Base-by-base conservation (phyloP, 352 stramenopile genomes). In the Pythium pyrilobum region DNA sequence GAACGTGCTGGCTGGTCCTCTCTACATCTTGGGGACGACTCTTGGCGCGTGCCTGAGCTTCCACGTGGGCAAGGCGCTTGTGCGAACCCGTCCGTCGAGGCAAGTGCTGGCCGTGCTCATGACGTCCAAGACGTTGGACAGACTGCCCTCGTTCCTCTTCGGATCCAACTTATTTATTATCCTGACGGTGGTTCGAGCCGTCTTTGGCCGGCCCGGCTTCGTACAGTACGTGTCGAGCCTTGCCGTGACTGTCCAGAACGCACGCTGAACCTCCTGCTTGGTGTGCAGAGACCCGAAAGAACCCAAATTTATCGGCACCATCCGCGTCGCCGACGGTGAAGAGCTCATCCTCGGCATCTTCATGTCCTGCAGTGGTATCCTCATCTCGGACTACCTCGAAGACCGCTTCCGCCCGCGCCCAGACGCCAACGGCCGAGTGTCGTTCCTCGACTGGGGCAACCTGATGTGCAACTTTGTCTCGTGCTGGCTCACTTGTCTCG, bases 251-350 rank as follows among this genome's bases (percentile, higher is more conserved):
- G n/a, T n/a, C n/a, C n/a, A n/a, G n/a, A n/a, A n/a, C n/a, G n/a
- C n/a, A n/a, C n/a, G n/a, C n/a, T n/a, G n/a, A 15, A 47, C 20
- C n/a, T 25, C 3, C 16, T 31, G 10, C 15, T 45, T 45, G 20
- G 10, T 36, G 12, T 42, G 3, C 21, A 94, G 79, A 39, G 84
- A 94, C 45, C 81, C 76, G 1, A 94, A 88, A 9, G 84, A 94
- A 28, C 77, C 84, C 18, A 64, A 71, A 18, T 76, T 76, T 41
- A 66, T 76, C 32, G 64, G 64, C 4, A 56, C 46, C 2, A 58
- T 76, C 25, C 52, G 44, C 11, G 64, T 76, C n/a, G 57, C 61
- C 16, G 67, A 76, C 23, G 64, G 62, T 24, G 55, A 73, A 37
- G 67, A 76, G 38, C 56, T 76, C 16, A 51, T 73, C 2, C 39